Evolutionary conservation across 768 basidiomycete genomes (phyloP).

Genomic region (Lactarius deliciosus): DNA sequence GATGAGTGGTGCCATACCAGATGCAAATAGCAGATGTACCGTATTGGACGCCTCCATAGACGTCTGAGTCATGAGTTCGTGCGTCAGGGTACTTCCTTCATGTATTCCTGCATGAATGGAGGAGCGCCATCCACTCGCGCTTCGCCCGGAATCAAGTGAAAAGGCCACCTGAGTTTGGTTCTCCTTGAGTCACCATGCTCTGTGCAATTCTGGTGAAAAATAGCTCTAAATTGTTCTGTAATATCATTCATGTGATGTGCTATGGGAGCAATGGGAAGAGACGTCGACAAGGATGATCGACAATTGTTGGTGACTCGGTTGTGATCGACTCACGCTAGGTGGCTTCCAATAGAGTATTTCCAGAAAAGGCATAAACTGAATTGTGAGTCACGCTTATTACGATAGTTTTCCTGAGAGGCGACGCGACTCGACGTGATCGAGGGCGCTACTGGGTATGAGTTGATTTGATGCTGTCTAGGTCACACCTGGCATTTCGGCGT

Average conservation of each 20-base stretch:
- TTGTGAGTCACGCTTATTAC: neutral
- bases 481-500: neutral
- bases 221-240: constrained; percentile 16
- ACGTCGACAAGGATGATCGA: neutral
- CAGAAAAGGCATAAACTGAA: neutral
- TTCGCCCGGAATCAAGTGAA: constrained; percentile 22
- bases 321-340: no score
- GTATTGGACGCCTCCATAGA: no score
- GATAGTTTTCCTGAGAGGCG: neutral
- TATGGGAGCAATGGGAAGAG: neutral
- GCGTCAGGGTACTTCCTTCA: constrained; percentile 61
- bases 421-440: neutral
- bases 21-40: no score
- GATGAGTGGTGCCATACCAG: no score
- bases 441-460: neutral
- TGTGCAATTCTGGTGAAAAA: constrained; percentile 21
- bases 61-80: no score
- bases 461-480: neutral
- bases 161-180: constrained; percentile 1
- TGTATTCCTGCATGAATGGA: constrained; percentile 59
- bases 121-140: constrained; percentile 27
- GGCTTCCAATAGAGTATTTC: neutral
- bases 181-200: constrained; percentile 8
- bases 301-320: constrained; percentile 4
- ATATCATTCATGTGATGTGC: constrained; percentile 19